These are phyloP conservation scores for Allantophomopsis cytisporea DNA, from an alignment of 2,329 filamentous ascomycete genomes.

Conservation along the genomic window DNA sequence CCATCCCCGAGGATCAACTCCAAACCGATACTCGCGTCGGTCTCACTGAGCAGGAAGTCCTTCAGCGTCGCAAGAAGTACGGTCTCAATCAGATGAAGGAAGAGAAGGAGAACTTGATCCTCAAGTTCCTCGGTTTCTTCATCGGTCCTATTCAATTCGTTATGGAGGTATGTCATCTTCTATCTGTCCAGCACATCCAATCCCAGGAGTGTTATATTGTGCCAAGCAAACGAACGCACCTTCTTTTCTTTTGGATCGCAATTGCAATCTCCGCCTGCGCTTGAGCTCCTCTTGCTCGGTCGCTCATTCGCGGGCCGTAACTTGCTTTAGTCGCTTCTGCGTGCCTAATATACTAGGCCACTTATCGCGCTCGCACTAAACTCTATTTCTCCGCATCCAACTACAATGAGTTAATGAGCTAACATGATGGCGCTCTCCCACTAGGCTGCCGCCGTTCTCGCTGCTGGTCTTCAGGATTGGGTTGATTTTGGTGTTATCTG, in stretches of 20 bases:
- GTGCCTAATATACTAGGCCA: not conserved
- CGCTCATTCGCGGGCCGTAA: not conserved
- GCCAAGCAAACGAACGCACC: not conserved
- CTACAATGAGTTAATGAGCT: not conserved
- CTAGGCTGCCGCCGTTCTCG: slow-evolving; percentile 56
- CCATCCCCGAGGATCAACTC: slow-evolving; percentile 61
- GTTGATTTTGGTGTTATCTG: slow-evolving; percentile 90
- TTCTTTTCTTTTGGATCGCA: not conserved
- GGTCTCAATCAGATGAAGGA: slow-evolving; percentile 86
- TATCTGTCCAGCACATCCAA: not conserved
- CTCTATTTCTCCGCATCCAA: not conserved
- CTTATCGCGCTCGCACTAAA: too few relatives aligned
- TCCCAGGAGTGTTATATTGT: not conserved
- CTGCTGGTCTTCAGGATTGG: slow-evolving; percentile 77
- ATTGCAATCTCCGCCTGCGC: not conserved
- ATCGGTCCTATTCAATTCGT: slow-evolving; percentile 86
- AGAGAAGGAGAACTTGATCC: slow-evolving; percentile 71
- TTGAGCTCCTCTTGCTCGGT: not conserved
- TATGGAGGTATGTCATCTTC: slow-evolving; percentile 57
- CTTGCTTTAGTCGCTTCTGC: too few relatives aligned
- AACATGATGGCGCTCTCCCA: not conserved
- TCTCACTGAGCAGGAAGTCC: slow-evolving; percentile 59
- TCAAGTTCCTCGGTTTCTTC: slow-evolving; percentile 77
- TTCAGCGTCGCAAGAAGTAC: slow-evolving; percentile 51
- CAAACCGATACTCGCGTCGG: slow-evolving; percentile 62